Base-by-base conservation (phyloP, 306 rosid species). In the Quillaja saponaria region DNA sequence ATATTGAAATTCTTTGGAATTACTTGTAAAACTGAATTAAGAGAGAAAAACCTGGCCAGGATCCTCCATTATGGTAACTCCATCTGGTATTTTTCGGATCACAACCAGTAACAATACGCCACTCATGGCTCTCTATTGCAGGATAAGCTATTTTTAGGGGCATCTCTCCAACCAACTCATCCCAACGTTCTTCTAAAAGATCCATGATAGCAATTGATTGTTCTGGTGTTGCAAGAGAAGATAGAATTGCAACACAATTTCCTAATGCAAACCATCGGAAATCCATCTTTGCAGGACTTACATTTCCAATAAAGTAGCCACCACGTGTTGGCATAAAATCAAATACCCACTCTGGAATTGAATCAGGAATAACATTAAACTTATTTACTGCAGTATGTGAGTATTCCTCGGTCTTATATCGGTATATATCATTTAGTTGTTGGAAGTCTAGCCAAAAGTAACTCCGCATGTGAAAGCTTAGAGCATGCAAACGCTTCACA, bases 271-370 rank as follows among this genome's bases (percentile, higher is more conserved):
- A 90, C 96, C 96, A 90, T 51, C 96, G 85, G 57, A 90, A 90
- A 84, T 90, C 96, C 96, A 90, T 90, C 74, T 91, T 67, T n/a
- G 96, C 96, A 13, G 96, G 96, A 70, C 96, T 90, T 10, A 90
- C 96, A 74, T 90, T 90, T 58, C 96, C 96, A 21, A 90, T 80
- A 17, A 90, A 90, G 85, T 90, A 90, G 70, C 96, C 96, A 34
- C 95, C 96, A 14, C 91, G 89, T 39, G 79, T 80, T 25, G 96
- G 96, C 96, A 90, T 86, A 71, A 90, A 90, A 35, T 90, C 96
- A 76, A 90, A 90, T 45, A 90, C 78, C 96, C 96, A 90, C 0
- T 90, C 87, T 28, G 96, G 96, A 80, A 90, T 90, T 18, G 96
- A 90, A 68, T 90, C 96, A 61, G 96, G 96, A 76, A 90, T 90